Conservation (phyloP, 1,139 yeast species). For the Saccharomyces pastorianus region DNA sequence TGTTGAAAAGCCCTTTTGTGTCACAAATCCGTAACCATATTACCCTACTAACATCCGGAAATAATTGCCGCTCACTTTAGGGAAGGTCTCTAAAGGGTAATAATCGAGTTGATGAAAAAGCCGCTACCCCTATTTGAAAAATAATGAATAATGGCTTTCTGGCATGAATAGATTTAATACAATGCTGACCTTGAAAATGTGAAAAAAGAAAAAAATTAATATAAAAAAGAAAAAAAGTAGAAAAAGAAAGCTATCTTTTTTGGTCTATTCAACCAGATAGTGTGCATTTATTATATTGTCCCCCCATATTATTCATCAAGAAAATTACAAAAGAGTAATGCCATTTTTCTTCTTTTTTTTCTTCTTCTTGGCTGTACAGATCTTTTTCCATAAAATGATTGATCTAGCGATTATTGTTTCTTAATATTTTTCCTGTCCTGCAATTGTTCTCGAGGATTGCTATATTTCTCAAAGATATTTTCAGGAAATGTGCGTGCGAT, state of each 20-base stretch:
- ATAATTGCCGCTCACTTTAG: not conserved
- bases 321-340: not conserved
- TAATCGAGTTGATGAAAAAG: not conserved
- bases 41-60: not conserved
- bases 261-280: not conserved
- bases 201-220: not conserved
- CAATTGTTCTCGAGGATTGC: not conserved
- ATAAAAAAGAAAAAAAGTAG: not conserved
- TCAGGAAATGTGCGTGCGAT: not conserved
- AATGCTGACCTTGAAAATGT: not conserved
- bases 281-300: not conserved
- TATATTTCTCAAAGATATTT: not conserved
- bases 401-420: not conserved
- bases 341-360: not conserved
- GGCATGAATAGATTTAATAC: not conserved
- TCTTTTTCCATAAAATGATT: not conserved
- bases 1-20: not conserved
- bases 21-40: not conserved
- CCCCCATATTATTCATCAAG: not conserved
- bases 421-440: not conserved
- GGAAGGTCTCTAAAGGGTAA: not conserved
- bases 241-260: not conserved
- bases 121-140: not conserved
- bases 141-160: not conserved
- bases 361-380: not conserved